Evolutionary conservation across 192 early-diverging fungal species (phyloP).

Genomic region (Thoreauomyces humboldtii): DNA sequence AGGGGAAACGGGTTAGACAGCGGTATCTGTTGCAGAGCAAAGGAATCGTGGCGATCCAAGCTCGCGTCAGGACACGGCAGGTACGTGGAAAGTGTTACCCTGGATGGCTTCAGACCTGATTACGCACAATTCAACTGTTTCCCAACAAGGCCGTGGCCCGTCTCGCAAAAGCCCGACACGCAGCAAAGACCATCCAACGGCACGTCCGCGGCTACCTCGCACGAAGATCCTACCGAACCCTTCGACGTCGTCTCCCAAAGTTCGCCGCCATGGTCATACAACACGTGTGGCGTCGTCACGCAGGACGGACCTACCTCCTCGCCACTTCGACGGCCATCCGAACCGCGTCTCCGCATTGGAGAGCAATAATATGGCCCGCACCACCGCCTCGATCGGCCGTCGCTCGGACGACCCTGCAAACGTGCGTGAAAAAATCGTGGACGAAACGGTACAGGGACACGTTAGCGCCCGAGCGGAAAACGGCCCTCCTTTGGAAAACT

Average conservation of each 20-base stretch:
- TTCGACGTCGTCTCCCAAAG: conserved; percentile 81
- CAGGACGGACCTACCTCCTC: conserved; percentile 1
- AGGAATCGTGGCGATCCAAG: not conserved
- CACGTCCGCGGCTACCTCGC: conserved; percentile 5
- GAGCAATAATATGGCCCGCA: not conserved
- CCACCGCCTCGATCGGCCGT: not conserved
- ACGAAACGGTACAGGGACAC: not conserved
- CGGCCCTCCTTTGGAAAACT: conserved; percentile 1
- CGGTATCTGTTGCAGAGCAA: not conserved
- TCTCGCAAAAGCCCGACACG: not conserved
- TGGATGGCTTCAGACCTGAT: not conserved
- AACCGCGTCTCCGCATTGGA: not conserved
- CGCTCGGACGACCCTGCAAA: not conserved
- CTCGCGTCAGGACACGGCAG: not conserved
- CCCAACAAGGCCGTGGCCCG: not conserved
- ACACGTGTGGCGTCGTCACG: conserved; percentile 62
- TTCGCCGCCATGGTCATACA: conserved; percentile 82
- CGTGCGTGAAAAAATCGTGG: not conserved
- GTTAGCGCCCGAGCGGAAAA: not conserved
- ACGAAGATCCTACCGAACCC: not conserved
- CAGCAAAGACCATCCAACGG: not conserved
- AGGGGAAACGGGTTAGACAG: not conserved
- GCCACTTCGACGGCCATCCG: not conserved
- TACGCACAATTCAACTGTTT: not conserved
- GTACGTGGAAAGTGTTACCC: not conserved